A percentile compares a stretch with the other conserved stretches of the same genome.
These are phyloP conservation scores for Phytophthora crassamura DNA, from an alignment of 352 stramenopile genomes.

Conservation along the genomic window DNA sequence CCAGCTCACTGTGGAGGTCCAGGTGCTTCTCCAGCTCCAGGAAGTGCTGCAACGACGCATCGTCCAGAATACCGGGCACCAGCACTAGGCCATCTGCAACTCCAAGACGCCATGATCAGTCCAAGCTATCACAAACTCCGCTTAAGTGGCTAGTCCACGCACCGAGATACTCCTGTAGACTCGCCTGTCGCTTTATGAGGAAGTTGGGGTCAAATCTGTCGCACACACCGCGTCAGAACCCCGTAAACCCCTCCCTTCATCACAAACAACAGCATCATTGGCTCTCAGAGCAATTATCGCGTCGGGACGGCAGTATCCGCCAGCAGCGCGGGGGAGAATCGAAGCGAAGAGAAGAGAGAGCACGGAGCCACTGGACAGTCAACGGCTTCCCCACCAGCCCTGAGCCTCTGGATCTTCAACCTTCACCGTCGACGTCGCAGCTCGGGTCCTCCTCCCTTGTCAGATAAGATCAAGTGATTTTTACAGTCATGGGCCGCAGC, in stretches of 20 bases:
- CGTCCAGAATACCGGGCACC: constrained; percentile 77
- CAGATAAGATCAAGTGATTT: constrained; percentile 92
- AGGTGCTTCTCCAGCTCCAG: constrained; percentile 84
- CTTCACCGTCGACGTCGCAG: constrained; percentile 1
- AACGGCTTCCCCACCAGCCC: neutral
- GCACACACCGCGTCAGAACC: constrained; percentile 17
- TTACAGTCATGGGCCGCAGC: constrained; percentile 71
- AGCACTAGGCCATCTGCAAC: constrained; percentile 58
- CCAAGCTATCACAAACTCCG: neutral
- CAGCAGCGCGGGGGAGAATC: constrained; percentile 8
- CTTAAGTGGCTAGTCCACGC: neutral
- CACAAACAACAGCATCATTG: constrained; percentile 4
- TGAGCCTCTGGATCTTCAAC: constrained; percentile 29
- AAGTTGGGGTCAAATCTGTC: constrained; percentile 87
- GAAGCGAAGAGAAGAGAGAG: constrained; percentile 19
- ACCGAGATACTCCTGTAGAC: constrained; percentile 82
- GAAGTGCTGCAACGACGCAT: constrained; percentile 81
- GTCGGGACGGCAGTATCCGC: neutral
- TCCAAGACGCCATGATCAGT: neutral
- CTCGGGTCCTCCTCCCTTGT: constrained; percentile 30
- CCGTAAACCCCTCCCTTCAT: neutral
- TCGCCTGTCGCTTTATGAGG: constrained; percentile 73
- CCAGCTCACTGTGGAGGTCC: constrained; percentile 62
- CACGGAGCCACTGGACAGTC: neutral
- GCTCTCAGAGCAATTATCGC: constrained; percentile 45